Conservation (phyloP, 116 monocot species). For the Posidonia oceanica region DNA sequence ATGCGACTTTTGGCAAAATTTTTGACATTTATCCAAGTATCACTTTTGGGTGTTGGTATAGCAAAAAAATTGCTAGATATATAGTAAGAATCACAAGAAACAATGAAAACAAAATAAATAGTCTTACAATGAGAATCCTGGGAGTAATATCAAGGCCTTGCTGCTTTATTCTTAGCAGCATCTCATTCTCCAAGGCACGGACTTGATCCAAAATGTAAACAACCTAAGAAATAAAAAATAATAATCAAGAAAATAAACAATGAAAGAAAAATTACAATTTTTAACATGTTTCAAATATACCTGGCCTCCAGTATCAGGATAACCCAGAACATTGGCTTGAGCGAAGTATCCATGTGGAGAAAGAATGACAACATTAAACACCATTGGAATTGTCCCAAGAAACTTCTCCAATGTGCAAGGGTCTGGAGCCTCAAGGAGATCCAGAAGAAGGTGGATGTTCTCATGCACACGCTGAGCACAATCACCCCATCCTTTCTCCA, state of each 20-base stretch:
- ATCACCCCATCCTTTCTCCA: constrained; percentile 94
- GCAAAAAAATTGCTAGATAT: neutral
- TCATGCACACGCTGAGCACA: constrained; percentile 40
- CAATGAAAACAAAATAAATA: neutral
- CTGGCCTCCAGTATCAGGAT: constrained; percentile 86
- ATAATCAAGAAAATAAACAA: neutral
- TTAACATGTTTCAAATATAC: constrained; percentile 11
- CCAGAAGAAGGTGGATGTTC: constrained; percentile 62
- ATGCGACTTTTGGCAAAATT: no score
- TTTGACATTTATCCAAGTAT: no score
- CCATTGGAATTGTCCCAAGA: constrained; percentile 72
- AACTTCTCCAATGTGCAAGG: constrained; percentile 69
- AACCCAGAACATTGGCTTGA: constrained; percentile 80
- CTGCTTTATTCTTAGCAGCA: constrained; percentile 86
- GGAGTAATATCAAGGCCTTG: constrained; percentile 85
- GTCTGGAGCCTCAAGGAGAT: constrained; percentile 85
- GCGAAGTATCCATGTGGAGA: constrained; percentile 89
- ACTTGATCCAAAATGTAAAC: constrained; percentile 95
- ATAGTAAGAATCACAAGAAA: no score
- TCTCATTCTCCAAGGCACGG: constrained; percentile 71
- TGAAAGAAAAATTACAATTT: neutral
- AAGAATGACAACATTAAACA: constrained; percentile 89
- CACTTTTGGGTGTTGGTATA: neutral
- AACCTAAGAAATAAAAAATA: constrained; percentile 20
- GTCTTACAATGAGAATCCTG: constrained; percentile 69